These are phyloP conservation scores for Lichtheimia ornata DNA, from an alignment of 371 early-diverging fungal genomes.

Conservation along the genomic window DNA sequence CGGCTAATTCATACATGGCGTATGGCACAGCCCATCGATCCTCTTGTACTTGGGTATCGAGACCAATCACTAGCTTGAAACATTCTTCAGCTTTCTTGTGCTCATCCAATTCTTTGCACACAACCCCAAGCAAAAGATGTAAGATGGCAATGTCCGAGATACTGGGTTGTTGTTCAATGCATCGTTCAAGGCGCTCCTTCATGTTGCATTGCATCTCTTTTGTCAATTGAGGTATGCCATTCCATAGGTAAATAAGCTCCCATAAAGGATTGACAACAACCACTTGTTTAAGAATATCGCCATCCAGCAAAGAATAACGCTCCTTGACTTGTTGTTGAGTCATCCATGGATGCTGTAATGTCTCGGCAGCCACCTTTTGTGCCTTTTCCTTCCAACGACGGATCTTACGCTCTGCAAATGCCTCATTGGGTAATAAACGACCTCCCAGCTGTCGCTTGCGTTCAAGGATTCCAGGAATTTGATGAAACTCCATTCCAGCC, in stretches of 20 bases:
- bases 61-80: constrained; percentile 16
- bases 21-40: constrained; percentile 31
- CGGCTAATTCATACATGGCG: constrained; percentile 32
- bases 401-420: constrained; percentile 49
- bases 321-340: constrained; percentile 15
- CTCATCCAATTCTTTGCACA: constrained; percentile 39
- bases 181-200: constrained; percentile 20
- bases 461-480: constrained; percentile 38
- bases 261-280: constrained; percentile 45
- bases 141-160: constrained; percentile 26
- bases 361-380: constrained; percentile 8
- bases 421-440: constrained; percentile 43
- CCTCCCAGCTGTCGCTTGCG: constrained; percentile 37
- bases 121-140: constrained; percentile 38
- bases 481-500: constrained; percentile 44
- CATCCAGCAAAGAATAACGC: constrained; percentile 22
- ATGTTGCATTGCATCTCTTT: constrained; percentile 24
- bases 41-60: constrained; percentile 11
- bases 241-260: constrained; percentile 54
- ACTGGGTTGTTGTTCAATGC: background rate
- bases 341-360: constrained; percentile 13
- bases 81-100: constrained; percentile 29
- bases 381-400: constrained; percentile 34
- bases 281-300: constrained; percentile 26
- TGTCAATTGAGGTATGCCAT: constrained; percentile 43